These are phyloP conservation scores for Lipomyces sp. DNA, from an alignment of 805 yeast genomes.

Conservation along the genomic window DNA sequence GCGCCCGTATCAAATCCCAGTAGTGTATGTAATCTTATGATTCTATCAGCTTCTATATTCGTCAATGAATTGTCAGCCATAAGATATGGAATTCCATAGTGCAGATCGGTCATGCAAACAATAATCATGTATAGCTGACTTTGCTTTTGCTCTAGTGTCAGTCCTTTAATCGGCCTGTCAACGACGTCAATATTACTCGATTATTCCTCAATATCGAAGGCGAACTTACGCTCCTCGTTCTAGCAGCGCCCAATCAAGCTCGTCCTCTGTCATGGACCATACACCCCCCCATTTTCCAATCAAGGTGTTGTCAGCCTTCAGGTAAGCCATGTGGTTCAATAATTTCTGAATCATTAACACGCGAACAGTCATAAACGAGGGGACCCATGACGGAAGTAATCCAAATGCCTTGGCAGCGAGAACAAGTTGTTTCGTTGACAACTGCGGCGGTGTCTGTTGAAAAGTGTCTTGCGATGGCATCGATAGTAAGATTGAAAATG, in stretches of 20 bases:
- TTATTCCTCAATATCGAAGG: neutral
- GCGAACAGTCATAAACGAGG: slow-evolving; percentile 46
- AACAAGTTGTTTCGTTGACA: slow-evolving; percentile 27
- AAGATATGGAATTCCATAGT: slow-evolving; percentile 17
- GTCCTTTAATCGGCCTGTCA: slow-evolving; percentile 12
- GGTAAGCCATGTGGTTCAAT: slow-evolving; percentile 52
- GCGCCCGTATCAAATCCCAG: neutral
- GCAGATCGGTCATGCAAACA: slow-evolving; percentile 10
- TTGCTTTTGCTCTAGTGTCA: slow-evolving; percentile 22
- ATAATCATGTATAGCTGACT: slow-evolving; percentile 24
- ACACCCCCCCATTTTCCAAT: slow-evolving; percentile 52
- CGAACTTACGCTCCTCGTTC: slow-evolving; percentile 31
- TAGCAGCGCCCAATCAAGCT: slow-evolving; percentile 51
- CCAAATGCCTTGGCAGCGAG: slow-evolving; percentile 36
- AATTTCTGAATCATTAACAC: slow-evolving; percentile 49
- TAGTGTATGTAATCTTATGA: neutral
- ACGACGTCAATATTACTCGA: neutral
- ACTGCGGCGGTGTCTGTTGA: slow-evolving; percentile 13
- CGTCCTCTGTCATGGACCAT: slow-evolving; percentile 53
- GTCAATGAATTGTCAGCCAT: slow-evolving; percentile 13
- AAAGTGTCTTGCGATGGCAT: slow-evolving; percentile 1
- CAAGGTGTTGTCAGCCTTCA: slow-evolving; percentile 58
- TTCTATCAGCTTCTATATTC: slow-evolving; percentile 3
- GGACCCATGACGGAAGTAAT: slow-evolving; percentile 36
- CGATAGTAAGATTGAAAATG: neutral